Evolutionary conservation across 2,329 filamentous ascomycete species (phyloP), one percentile per base, ranked within the genome.

Genomic region (Trichoderma sp.): DNA sequence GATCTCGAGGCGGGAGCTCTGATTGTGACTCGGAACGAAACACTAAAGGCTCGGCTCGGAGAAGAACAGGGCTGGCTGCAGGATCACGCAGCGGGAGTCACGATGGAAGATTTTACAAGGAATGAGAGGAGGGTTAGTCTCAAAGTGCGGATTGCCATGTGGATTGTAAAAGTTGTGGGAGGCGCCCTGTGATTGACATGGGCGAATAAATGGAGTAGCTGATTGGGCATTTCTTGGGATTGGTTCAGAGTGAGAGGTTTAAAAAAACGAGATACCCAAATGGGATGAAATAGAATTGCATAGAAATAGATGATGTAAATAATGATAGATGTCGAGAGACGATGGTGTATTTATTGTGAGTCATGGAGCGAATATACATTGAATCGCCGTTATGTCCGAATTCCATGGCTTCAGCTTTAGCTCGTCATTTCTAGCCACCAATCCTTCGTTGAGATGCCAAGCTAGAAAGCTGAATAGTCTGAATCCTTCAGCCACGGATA

Each of bases 1-100:
- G 96, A 99, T 81, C 86, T 99, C 2, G 96, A 99, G 80, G 93
- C 92, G 0, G 96, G 97, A 39, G 93, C 93, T 1, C 81, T 98
- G 72, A 91, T 99, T 32, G 89, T 98, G 5, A 99, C 96, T 1
- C 85, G 86, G 26, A 91, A 98, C 77, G 84, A 91, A 28, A 87
- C 85, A 0, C 81, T 99, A 76, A 93, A 93, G 81, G 83, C 83
- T 72, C 87, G 90, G 67, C 83, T 98, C n/a, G 91, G 88, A 8
- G 89, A 92, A 65, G 96, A 99, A 82, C 91, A 95, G 78, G 84
- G 86, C 71, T 94, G 92, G 89, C 82, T 99, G 74, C 91, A 94
- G 79, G 89, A 93, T 72, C 87, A 95, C 79, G 91, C 95, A 1
- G 85, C 82, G 71, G 83, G 84, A 9, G 88, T 96, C 26, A 92